A percentile compares a stretch with the other conserved stretches of the same genome.
Conservation (phyloP, 345 rosid genomes). For the Salix arbutifolia region DNA sequence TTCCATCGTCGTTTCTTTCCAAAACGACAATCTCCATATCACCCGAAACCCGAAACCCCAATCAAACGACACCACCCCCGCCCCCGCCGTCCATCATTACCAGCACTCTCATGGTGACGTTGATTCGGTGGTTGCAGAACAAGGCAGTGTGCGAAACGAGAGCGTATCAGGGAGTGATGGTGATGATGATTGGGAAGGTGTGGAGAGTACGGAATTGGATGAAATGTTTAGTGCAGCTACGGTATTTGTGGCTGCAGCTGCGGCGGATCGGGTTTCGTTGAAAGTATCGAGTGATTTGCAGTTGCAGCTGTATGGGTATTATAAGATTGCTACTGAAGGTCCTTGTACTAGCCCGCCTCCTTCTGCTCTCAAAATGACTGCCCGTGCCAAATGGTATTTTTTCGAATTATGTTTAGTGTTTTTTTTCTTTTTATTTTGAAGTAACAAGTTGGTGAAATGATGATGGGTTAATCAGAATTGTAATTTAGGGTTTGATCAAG, state of each 20-base stretch:
- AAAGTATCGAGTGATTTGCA: conserved; percentile 60
- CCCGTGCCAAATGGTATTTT: conserved; percentile 85
- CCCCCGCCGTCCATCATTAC: background rate
- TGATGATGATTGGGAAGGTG: conserved; percentile 85
- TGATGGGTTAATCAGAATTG: background rate
- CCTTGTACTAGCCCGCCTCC: conserved; percentile 85
- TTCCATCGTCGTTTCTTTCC: conserved; percentile 74
- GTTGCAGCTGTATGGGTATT: conserved; percentile 79
- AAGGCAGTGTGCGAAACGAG: conserved; percentile 68
- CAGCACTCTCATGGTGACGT: conserved; percentile 23
- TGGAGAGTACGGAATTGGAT: conserved; percentile 87
- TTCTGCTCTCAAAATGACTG: conserved; percentile 82
- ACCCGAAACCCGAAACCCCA: conserved; percentile 37
- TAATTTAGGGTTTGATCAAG: background rate
- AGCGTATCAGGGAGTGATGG: conserved; percentile 40
- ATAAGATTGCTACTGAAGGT: conserved; percentile 87
- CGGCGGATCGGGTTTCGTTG: conserved; percentile 54
- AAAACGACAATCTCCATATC: conserved; percentile 63
- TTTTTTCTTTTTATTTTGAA: background rate
- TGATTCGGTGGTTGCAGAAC: conserved; percentile 67
- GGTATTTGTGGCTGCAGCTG: conserved; percentile 64
- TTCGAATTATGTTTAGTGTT: background rate
- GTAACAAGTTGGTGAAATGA: background rate
- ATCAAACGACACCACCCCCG: background rate
- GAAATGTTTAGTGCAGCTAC: conserved; percentile 86